Percentiles rank a stretch among this genome's conserved stretches.
Evolutionary conservation across 176 grass and related monocot genomes (phyloP).

Genomic region (Oryza coarctata): DNA sequence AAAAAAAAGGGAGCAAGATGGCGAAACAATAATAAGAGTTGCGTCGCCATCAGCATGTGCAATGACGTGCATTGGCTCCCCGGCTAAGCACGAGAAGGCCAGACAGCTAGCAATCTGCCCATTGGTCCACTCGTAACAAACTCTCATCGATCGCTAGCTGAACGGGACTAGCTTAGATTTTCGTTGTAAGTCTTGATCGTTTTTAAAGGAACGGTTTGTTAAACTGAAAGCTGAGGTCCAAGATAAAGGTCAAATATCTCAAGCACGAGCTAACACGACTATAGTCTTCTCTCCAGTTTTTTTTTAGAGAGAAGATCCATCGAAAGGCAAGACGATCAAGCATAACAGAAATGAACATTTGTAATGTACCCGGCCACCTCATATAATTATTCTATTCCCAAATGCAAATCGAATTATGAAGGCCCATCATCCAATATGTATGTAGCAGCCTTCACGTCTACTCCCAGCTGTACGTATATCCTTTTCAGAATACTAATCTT

Average conservation of each 20-base stretch:
- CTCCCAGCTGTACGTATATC: background rate
- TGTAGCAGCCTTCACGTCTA: background rate
- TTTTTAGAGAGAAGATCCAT: background rate
- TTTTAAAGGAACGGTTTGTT: background rate
- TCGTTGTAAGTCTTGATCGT: constrained; percentile 5
- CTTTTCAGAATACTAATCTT: background rate
- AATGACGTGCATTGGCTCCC: constrained; percentile 12
- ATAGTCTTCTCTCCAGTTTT: background rate
- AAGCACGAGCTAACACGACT: background rate
- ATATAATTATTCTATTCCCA: background rate
- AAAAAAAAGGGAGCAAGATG: background rate
- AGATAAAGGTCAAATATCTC: constrained; percentile 10
- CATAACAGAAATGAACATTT: background rate
- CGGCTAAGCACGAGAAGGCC: background rate
- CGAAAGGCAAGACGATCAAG: background rate
- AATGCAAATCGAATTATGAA: background rate
- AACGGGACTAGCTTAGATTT: background rate
- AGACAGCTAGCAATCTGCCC: background rate
- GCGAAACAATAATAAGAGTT: background rate
- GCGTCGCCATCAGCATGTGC: constrained; percentile 13
- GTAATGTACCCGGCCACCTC: background rate
- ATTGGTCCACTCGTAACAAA: background rate
- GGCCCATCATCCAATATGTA: too few relatives aligned
- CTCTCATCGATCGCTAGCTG: background rate
- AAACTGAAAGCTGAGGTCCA: background rate